phyloP scores from a whole-genome alignment of 352 stramenopile genomes.

The Globisporangium lucens region DNA sequence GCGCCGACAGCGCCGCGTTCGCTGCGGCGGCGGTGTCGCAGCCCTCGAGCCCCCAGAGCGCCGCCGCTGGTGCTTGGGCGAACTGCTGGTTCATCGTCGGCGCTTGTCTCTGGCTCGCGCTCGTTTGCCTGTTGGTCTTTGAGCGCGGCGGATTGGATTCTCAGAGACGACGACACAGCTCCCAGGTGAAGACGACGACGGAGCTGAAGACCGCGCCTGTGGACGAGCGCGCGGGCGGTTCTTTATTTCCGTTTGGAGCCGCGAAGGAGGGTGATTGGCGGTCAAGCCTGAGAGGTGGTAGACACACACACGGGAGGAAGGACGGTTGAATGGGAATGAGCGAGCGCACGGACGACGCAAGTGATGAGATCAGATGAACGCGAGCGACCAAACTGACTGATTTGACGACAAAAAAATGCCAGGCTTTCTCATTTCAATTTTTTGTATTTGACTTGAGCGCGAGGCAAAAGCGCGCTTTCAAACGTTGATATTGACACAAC shows the following conservation, averaged over 20 bases:
- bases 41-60: not conserved
- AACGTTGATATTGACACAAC: not conserved
- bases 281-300: not conserved
- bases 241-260: not conserved
- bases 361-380: not conserved
- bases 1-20: not conserved
- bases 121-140: not conserved
- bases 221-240: not conserved
- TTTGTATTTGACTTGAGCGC: no score
- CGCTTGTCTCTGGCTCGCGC: not conserved
- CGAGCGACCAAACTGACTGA: conserved; percentile 1
- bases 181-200: not conserved
- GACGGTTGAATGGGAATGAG: not conserved
- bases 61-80: not conserved
- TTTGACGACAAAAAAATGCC: not conserved
- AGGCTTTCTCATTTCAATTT: not conserved
- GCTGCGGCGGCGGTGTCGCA: not conserved
- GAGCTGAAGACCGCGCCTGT: not conserved
- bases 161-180: not conserved
- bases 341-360: not conserved
- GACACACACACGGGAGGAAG: not conserved
- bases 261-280: not conserved
- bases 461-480: not conserved
- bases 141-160: not conserved
- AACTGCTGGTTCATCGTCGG: not conserved